Evolutionary conservation across 192 early-diverging fungal species (phyloP).

Genomic region (Coemansia sp.): DNA sequence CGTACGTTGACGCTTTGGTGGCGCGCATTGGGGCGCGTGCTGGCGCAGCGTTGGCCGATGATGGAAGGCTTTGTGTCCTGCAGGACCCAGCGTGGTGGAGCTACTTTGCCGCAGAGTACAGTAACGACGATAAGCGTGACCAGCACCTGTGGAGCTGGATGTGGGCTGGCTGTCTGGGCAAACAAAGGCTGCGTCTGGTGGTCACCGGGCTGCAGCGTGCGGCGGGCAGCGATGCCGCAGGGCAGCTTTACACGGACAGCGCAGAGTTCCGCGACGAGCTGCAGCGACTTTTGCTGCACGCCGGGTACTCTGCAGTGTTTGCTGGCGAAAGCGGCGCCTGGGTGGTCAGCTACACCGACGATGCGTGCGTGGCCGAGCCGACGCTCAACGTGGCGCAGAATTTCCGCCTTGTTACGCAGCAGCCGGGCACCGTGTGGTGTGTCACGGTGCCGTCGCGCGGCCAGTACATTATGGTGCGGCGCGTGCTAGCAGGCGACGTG

Average conservation of each 20-base stretch:
- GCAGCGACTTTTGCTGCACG: conserved; percentile 31
- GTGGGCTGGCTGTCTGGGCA: conserved; percentile 9
- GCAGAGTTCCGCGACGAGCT: conserved; percentile 30
- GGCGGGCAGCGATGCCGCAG: neutral
- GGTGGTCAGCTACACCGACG: conserved; percentile 10
- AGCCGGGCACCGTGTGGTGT: conserved; percentile 31
- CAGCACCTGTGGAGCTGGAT: conserved; percentile 19
- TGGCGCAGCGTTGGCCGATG: neutral
- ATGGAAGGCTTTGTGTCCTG: neutral
- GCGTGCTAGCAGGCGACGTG: conserved; percentile 11
- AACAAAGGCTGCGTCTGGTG: conserved; percentile 12
- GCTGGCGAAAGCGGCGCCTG: conserved; percentile 1
- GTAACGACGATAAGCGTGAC: neutral
- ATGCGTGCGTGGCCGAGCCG: conserved; percentile 12
- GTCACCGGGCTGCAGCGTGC: conserved; percentile 16
- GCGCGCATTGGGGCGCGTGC: neutral
- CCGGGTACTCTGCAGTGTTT: conserved; percentile 34
- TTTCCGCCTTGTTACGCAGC: conserved; percentile 13
- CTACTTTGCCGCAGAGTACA: conserved; percentile 16
- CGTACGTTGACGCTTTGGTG: conserved; percentile 14
- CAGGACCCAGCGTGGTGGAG: conserved; percentile 11
- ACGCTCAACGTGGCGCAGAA: conserved; percentile 9
- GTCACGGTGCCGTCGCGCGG: conserved; percentile 38
- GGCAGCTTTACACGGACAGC: conserved; percentile 10
- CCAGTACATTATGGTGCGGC: conserved; percentile 35